These are phyloP conservation scores for Calonectria pseudoreteaudii DNA, from an alignment of 2,329 filamentous ascomycete genomes.

Conservation along the genomic window DNA sequence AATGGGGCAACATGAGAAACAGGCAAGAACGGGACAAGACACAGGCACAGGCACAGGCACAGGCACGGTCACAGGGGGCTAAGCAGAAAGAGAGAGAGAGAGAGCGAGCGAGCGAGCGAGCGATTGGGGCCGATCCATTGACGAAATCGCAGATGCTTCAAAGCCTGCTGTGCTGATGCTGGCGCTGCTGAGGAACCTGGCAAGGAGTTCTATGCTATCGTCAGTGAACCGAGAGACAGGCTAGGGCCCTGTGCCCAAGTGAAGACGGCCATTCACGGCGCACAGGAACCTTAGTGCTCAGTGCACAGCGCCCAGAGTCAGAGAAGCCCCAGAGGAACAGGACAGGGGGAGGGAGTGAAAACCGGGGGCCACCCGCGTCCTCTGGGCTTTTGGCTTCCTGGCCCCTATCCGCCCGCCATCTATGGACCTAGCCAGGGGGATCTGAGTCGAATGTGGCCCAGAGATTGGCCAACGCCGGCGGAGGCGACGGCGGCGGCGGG, in stretches of 20 bases:
- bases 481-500: constrained; percentile 24
- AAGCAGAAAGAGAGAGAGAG: background rate
- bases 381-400: background rate
- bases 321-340: constrained; percentile 6
- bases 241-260: constrained; percentile 7
- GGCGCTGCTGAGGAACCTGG: background rate
- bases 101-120: too few relatives aligned
- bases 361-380: background rate
- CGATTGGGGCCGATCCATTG: background rate
- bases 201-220: background rate
- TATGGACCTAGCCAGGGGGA: constrained; percentile 22
- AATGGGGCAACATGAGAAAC: background rate
- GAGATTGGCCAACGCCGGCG: constrained; percentile 24
- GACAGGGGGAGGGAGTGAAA: constrained; percentile 4
- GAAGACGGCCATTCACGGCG: background rate
- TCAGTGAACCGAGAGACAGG: background rate
- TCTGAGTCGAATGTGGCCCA: constrained; percentile 6
- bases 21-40: constrained; percentile 7
- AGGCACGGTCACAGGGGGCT: constrained; percentile 1
- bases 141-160: background rate
- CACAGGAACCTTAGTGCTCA: constrained; percentile 2
- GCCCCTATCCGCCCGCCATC: constrained; percentile 6
- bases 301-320: constrained; percentile 4
- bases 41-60: constrained; percentile 3
- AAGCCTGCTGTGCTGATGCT: background rate